A percentile compares a stretch with the other conserved stretches of the same genome.
These are phyloP conservation scores for Exophiala sideris DNA, from an alignment of 2,329 filamentous ascomycete genomes.

Conservation along the genomic window DNA sequence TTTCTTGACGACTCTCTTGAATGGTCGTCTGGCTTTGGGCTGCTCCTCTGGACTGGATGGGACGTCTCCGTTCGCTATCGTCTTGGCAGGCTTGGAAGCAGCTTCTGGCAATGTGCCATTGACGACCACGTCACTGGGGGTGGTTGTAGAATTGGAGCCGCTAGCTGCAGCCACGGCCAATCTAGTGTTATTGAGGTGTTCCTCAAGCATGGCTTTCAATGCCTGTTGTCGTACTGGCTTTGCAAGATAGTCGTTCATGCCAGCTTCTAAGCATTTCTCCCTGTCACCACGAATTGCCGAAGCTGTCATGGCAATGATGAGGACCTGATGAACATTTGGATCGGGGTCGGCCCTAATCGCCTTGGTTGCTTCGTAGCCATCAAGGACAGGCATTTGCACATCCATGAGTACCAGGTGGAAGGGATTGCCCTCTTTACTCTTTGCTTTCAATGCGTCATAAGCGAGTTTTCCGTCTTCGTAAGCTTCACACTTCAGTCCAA, in stretches of 20 bases:
- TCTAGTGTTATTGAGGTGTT: constrained; percentile 50
- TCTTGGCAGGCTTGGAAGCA: constrained; percentile 1
- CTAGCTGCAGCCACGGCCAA: constrained; percentile 6
- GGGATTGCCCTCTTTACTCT: constrained; percentile 33
- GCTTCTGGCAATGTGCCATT: constrained; percentile 5
- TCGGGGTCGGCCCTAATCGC: constrained; percentile 59
- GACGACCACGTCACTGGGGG: constrained; percentile 16
- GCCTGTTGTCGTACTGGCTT: constrained; percentile 91
- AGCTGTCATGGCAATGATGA: constrained; percentile 98
- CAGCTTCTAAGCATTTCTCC: constrained; percentile 90
- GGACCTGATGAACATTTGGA: constrained; percentile 71
- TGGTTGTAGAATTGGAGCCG: background rate
- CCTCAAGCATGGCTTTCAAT: constrained; percentile 76
- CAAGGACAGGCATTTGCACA: constrained; percentile 49
- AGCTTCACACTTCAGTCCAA: constrained; percentile 83
- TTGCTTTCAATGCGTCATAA: constrained; percentile 35
- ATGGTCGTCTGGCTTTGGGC: constrained; percentile 21
- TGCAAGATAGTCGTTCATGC: constrained; percentile 96
- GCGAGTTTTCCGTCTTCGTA: constrained; percentile 74
- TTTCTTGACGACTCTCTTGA: constrained; percentile 23
- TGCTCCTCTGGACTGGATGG: constrained; percentile 14
- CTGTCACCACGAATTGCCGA: constrained; percentile 90
- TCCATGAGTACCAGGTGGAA: constrained; percentile 50
- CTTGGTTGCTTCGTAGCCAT: constrained; percentile 49
- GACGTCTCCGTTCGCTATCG: constrained; percentile 5